Evolutionary conservation across 768 basidiomycete genomes (phyloP), one percentile per base, ranked within the genome.

Genomic region (Dentipellis sp.): DNA sequence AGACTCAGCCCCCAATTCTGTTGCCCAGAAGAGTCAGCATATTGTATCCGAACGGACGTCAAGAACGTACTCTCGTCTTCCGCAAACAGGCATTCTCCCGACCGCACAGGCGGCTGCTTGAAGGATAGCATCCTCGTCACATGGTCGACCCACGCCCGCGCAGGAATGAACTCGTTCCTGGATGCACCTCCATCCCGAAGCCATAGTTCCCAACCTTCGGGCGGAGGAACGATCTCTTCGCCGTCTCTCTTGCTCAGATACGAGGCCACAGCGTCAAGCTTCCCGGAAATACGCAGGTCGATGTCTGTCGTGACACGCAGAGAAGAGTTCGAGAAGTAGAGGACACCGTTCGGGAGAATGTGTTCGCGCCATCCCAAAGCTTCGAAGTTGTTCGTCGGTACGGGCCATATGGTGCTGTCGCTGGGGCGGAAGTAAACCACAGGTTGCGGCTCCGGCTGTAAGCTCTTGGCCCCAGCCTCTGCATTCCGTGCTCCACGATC

Each of bases 301-400:
- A 84, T 69, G 63, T 91, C 90, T 16, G 87, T 86, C n/a, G 81
- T 81, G 53, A 83, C 73, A 45, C 76, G 79, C 38, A 76, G 68
- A 11, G 75, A 78, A 3, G 80, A 78, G 64, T 89, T 86, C 46
- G 79, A 77, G 63, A 83, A 92, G 69, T 92, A 92, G 37, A 78
- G 71, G 4, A 78, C 70, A 10, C 80, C 80, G 62, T 90, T 86
- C 1, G 90, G 89, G n/a, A 92, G 79, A 19, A 78, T 73, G 65
- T 87, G 81, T 63, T 85, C 86, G 50, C 79, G 73, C 89, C 89
- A 91, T 3, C 90, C 90, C 17, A 83, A 77, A 11, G 78, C 74
- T 60, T 75, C 56, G 56, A 69, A 59, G 35, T 64, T 50, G 47
- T 64, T 67, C 50, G 64, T 59, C 52, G 58, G 56, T 2, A 62